phyloP scores from a whole-genome alignment of 306 rosid species.

The Boehmeria nivea region DNA sequence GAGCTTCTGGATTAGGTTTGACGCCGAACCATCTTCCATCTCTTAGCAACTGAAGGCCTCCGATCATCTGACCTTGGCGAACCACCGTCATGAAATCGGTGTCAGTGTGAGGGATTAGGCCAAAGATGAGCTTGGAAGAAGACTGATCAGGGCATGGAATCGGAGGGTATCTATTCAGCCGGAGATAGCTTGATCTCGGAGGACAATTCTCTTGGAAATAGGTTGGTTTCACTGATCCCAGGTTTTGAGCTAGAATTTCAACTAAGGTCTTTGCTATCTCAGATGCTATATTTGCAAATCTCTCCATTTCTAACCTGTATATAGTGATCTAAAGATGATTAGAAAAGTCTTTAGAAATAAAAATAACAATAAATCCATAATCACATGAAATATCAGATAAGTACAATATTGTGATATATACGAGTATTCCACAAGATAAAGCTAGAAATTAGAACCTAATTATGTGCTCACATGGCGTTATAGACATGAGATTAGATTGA shows the following conservation, averaged over 20 bases:
- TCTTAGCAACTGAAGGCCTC: slow-evolving; percentile 23
- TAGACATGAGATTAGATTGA: no score
- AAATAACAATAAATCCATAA: no score
- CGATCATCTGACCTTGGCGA: slow-evolving; percentile 13
- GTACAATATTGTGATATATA: no score
- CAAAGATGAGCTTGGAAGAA: slow-evolving; percentile 34
- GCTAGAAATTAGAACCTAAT: no score
- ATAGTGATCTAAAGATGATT: background rate
- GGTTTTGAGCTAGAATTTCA: slow-evolving; percentile 41
- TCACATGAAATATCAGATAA: no score
- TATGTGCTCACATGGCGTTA: no score
- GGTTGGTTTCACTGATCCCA: slow-evolving; percentile 27
- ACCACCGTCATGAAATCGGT: slow-evolving; percentile 32
- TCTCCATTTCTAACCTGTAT: slow-evolving; percentile 40
- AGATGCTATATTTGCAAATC: slow-evolving; percentile 21
- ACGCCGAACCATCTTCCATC: slow-evolving; percentile 27
- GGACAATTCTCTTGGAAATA: slow-evolving; percentile 57
- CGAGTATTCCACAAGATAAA: no score
- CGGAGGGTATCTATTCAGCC: slow-evolving; percentile 64
- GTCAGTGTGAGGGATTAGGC: slow-evolving; percentile 63
- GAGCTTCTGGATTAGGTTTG: slow-evolving; percentile 26
- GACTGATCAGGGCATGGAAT: slow-evolving; percentile 41
- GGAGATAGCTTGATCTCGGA: slow-evolving; percentile 29
- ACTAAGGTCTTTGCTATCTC: slow-evolving; percentile 43
- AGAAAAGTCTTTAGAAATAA: no score